Percentiles rank a stretch among this genome's conserved stretches.
Conservation (phyloP, 1,284 basidiomycete species). For the Microbotryum silenes-acaulis region DNA sequence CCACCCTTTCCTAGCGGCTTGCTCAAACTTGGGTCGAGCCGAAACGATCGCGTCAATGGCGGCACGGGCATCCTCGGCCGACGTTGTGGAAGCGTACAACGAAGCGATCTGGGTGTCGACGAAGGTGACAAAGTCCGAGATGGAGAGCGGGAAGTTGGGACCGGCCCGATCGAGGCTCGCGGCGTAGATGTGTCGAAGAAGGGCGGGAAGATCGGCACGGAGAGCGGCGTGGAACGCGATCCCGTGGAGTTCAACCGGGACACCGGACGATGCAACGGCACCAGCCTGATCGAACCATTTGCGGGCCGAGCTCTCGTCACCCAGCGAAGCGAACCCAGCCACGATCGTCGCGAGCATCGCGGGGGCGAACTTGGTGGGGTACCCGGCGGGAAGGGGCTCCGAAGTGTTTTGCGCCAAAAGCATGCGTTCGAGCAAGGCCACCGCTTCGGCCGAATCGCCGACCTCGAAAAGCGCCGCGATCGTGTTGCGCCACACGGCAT, state of each 20-base stretch:
- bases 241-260: slow-evolving; percentile 47
- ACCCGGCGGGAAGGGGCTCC: slow-evolving; percentile 40
- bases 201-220: slow-evolving; percentile 37
- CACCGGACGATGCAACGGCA: not conserved
- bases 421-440: slow-evolving; percentile 66
- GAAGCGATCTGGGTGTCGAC: slow-evolving; percentile 8
- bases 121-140: slow-evolving; percentile 21
- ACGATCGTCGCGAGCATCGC: slow-evolving; percentile 58
- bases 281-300: slow-evolving; percentile 56
- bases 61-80: slow-evolving; percentile 4
- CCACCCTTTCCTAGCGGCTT: slow-evolving; percentile 8
- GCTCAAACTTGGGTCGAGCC: not conserved
- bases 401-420: slow-evolving; percentile 47
- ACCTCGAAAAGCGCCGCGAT: slow-evolving; percentile 64
- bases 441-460: slow-evolving; percentile 56
- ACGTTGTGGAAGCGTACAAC: slow-evolving; percentile 21
- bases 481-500: slow-evolving; percentile 62
- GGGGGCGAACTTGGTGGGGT: slow-evolving; percentile 54
- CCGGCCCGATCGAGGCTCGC: slow-evolving; percentile 3
- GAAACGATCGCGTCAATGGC: too few relatives aligned
- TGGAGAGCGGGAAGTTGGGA: not conserved
- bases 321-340: slow-evolving; percentile 54
- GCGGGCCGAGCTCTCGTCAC: slow-evolving; percentile 58
- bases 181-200: slow-evolving; percentile 20
- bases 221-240: slow-evolving; percentile 39